A percentile compares a stretch with the other conserved stretches of the same genome.
Evolutionary conservation across 345 rosid species (phyloP).

Genomic region (Brassica carinata): DNA sequence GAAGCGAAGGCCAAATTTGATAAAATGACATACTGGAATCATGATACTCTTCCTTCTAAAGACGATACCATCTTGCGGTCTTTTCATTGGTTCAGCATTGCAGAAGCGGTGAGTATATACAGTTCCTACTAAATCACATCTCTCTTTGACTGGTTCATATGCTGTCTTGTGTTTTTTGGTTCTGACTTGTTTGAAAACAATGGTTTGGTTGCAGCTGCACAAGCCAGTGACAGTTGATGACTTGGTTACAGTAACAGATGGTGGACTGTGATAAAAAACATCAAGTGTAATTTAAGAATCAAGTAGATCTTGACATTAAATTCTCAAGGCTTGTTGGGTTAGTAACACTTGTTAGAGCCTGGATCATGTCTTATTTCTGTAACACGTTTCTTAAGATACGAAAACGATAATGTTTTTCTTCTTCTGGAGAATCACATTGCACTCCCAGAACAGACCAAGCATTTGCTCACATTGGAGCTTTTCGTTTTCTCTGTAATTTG

Average conservation of each 20-base stretch:
- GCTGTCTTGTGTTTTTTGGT: neutral
- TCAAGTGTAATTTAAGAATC: neutral
- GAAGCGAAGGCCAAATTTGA: conserved; percentile 73
- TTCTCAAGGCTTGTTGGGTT: conserved; percentile 21
- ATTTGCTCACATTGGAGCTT: too few relatives aligned
- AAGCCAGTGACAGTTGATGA: conserved; percentile 69
- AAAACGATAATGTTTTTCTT: neutral
- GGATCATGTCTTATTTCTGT: neutral
- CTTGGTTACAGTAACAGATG: conserved; percentile 45
- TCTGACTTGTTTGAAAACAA: neutral
- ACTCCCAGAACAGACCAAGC: too few relatives aligned
- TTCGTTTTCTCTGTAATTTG: conserved; percentile 37
- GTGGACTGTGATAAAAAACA: neutral
- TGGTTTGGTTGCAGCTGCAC: conserved; percentile 58
- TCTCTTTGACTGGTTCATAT: neutral
- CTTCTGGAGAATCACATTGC: neutral
- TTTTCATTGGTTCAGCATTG: conserved; percentile 72
- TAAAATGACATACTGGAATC: conserved; percentile 85
- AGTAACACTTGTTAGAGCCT: neutral
- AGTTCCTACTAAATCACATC: neutral
- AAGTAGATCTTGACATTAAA: neutral
- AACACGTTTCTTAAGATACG: neutral
- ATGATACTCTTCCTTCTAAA: conserved; percentile 71
- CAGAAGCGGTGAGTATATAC: conserved; percentile 65
- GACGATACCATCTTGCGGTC: conserved; percentile 74